Percentiles rank a stretch among this genome's conserved stretches.
Conservation (phyloP, 495 filamentous ascomycete species). For the Evernia prunastri region DNA sequence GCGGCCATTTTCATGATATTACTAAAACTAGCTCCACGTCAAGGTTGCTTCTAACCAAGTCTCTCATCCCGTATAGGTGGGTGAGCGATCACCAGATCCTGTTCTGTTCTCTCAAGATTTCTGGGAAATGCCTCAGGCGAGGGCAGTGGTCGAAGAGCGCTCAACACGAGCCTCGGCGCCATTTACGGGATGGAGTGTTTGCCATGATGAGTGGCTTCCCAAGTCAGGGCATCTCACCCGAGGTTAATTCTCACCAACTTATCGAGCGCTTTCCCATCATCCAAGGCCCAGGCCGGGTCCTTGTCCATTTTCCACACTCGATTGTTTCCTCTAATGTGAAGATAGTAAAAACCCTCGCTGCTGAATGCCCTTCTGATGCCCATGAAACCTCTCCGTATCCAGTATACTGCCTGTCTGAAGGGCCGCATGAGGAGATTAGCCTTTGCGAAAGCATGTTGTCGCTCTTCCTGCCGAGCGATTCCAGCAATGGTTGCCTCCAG, state of each 20-base stretch:
- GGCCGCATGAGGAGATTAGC: slow-evolving; percentile 38
- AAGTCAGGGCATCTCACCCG: slow-evolving; percentile 4
- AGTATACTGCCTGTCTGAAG: slow-evolving; percentile 32
- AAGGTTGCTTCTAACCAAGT: neutral
- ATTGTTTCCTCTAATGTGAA: slow-evolving; percentile 38
- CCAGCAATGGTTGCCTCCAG: slow-evolving; percentile 17
- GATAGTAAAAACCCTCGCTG: slow-evolving; percentile 41
- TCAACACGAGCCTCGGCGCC: neutral
- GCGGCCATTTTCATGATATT: neutral
- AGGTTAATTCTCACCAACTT: slow-evolving; percentile 22
- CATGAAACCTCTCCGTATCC: slow-evolving; percentile 35
- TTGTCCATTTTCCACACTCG: slow-evolving; percentile 25
- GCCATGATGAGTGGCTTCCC: neutral
- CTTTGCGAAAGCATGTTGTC: slow-evolving; percentile 17
- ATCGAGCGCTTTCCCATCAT: slow-evolving; percentile 27
- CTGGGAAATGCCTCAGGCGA: neutral
- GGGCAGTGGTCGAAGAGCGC: neutral
- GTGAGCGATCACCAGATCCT: neutral
- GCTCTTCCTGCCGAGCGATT: slow-evolving; percentile 9
- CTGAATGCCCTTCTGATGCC: slow-evolving; percentile 41
- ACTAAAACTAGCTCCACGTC: neutral
- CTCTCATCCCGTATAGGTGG: neutral
- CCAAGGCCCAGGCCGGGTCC: slow-evolving; percentile 23
- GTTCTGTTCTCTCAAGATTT: neutral
- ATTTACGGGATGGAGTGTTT: neutral